These are phyloP conservation scores for Pythium aquatile DNA, from an alignment of 352 stramenopile species.

Conservation along the genomic window DNA sequence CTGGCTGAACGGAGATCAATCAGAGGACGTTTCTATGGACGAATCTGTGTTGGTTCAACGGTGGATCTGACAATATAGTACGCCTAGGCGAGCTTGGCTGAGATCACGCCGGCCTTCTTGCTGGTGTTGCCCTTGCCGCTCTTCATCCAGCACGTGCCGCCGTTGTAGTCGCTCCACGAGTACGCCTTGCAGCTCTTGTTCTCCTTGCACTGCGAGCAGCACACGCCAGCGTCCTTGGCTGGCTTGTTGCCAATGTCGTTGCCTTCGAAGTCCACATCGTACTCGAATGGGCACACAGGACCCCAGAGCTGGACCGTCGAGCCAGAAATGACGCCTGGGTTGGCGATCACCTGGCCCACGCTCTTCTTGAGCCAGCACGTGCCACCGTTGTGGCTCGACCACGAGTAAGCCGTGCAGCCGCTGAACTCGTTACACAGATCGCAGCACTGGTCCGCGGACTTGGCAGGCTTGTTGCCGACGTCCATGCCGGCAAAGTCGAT, in stretches of 20 bases:
- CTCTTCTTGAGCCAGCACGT: constrained; percentile 35
- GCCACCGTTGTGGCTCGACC: constrained; percentile 24
- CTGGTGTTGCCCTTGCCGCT: constrained; percentile 17
- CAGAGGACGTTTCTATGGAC: no score
- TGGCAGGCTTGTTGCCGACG: constrained; percentile 10
- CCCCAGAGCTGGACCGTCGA: no score
- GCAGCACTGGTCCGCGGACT: constrained; percentile 25
- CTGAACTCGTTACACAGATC: constrained; percentile 42
- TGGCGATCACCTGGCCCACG: no score
- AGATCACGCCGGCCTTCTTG: background rate
- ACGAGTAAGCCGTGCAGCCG: constrained; percentile 46
- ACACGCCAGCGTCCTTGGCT: background rate
- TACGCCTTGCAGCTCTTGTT: constrained; percentile 9
- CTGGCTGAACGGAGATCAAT: no score
- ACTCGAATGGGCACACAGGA: background rate
- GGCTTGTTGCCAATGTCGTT: constrained; percentile 7
- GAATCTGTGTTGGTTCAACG: no score
- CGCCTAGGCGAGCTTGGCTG: background rate
- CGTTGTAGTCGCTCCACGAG: constrained; percentile 47
- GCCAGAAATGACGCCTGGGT: background rate
- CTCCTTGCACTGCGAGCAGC: background rate
- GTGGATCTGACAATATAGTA: no score
- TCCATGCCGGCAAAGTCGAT: constrained; percentile 25
- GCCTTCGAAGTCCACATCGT: background rate
- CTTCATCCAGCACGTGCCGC: constrained; percentile 61